These are phyloP conservation scores for Ensete ventricosum DNA, from an alignment of 176 grass and related monocot species.

Conservation along the genomic window DNA sequence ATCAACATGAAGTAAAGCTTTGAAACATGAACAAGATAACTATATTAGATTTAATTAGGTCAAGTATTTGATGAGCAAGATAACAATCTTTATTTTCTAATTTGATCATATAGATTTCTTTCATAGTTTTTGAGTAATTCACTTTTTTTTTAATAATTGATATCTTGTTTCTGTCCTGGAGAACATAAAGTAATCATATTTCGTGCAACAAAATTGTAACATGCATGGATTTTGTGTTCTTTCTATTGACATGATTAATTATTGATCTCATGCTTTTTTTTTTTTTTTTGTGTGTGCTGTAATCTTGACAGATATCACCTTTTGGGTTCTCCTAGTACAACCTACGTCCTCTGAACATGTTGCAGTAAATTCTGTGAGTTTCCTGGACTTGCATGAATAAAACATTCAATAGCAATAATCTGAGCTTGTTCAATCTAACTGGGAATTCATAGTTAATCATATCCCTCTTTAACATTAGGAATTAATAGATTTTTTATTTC, in stretches of 20 bases:
- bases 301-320: slow-evolving; percentile 40
- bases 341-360: slow-evolving; percentile 36
- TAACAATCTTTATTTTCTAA: too few species aligned
- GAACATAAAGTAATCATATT: too few species aligned
- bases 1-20: too few species aligned
- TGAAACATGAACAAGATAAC: too few species aligned
- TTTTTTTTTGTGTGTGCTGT: slow-evolving; percentile 27
- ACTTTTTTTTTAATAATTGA: too few species aligned
- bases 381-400: neutral
- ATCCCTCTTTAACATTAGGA: neutral
- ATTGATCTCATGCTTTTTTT: neutral
- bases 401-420: neutral
- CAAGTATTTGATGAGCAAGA: too few species aligned
- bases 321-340: slow-evolving; percentile 39
- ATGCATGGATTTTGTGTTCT: neutral
- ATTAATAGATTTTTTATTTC: neutral
- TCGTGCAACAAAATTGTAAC: neutral
- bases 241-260: neutral
- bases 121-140: too few species aligned
- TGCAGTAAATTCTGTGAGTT: slow-evolving; percentile 40
- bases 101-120: too few species aligned
- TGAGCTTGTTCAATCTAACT: neutral
- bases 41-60: too few species aligned
- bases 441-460: neutral
- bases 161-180: too few species aligned